Evolutionary conservation across 2,329 filamentous ascomycete species (phyloP), one percentile per base, ranked within the genome.

Genomic region (Microthyrium microscopicum): DNA sequence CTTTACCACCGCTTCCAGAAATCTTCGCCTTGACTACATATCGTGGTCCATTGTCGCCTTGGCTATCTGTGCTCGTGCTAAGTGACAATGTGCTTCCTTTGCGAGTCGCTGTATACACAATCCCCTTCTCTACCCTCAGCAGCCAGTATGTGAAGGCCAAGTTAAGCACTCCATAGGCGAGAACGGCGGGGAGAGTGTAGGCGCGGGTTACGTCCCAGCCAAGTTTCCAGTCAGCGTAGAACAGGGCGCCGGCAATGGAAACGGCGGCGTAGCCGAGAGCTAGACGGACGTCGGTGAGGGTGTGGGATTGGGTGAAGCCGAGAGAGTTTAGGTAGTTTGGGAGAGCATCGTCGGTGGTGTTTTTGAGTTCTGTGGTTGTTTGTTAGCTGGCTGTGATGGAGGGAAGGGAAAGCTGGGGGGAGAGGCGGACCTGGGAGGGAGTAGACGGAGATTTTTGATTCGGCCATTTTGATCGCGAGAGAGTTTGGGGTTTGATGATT

Each of bases 311-410:
- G 41, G 62, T 69, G 64, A 94, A 94, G 44, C 67, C 75, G 53
- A 95, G 73, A 20, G 74, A 80, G 57, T 82, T 87, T 41, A 98
- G 74, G 62, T 95, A 95, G 59, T 89, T 84, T 38, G 80, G 74
- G 39, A 98, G 76, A 37, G 85, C 83, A 59, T 98, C 89, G 61
- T 98, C 89, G 44, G 81, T 83, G 25, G 85, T 91, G 61, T 89
- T 92, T 59, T 95, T 95, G 42, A 98, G 77, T 54, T 95, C 89
- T 92, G 52, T 16, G 40, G 37, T 11, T 22, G 19, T 15, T 11
- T 36, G 37, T 48, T 34, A 46, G 40, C 32, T 13, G 11, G 12
- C n/a, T 13, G 26, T 5, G 28, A 37, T 29, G 24, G 27, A 27
- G 18, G 28, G 24, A 31, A 36, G 27, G 31, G 33, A 29, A 13